Evolutionary conservation across 148 eudicot species (phyloP), one percentile per base, ranked within the genome.

Genomic region (Dianthus caryophyllus): DNA sequence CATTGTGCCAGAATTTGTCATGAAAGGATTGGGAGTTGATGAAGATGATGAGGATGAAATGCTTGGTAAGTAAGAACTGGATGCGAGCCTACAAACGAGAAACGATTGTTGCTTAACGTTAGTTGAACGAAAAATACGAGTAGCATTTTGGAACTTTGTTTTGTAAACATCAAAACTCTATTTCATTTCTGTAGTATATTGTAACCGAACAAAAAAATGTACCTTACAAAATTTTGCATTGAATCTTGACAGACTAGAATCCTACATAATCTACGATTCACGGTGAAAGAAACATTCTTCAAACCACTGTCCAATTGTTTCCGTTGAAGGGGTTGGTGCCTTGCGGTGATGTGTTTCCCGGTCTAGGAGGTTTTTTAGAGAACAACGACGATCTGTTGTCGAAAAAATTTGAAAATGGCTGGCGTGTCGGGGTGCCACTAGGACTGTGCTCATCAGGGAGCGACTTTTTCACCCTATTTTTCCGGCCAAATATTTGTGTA

Each of bases 321-420:
- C 83, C 95, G 66, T 79, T 72, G 25, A 66, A 65, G 17, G 84
- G 73, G 69, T 83, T 83, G 38, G 80, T 84, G 62, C 65, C 31
- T 13, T 78, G 69, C n/a, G 51, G 51, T 17, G 58, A 55, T 55
- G 79, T 73, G 54, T 31, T 43, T 61, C 80, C 84, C 10, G 83
- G 93, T 64, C 86, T 84, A 2, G 96, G 97, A 55, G 97, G 97
- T 75, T 83, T 87, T 84, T 79, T 87, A 55, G 84, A 85, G 80
- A 91, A 87, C 55, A 85, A 55, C 13, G 89, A 80, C 5, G 92
- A 71, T 56, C 27, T 79, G 16, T 18, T 68, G 29, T 75, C 79
- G 22, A 79, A 71, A 63, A 79, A 79, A 46, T 71, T 75, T 12
- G 76, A 75, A 60, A 82, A 80, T 41, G 84, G 55, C 56, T 85